A percentile compares a stretch with the other conserved stretches of the same genome.
phyloP scores from a whole-genome alignment of 148 eudicot species.

The Tetragonia tetragonoides region DNA sequence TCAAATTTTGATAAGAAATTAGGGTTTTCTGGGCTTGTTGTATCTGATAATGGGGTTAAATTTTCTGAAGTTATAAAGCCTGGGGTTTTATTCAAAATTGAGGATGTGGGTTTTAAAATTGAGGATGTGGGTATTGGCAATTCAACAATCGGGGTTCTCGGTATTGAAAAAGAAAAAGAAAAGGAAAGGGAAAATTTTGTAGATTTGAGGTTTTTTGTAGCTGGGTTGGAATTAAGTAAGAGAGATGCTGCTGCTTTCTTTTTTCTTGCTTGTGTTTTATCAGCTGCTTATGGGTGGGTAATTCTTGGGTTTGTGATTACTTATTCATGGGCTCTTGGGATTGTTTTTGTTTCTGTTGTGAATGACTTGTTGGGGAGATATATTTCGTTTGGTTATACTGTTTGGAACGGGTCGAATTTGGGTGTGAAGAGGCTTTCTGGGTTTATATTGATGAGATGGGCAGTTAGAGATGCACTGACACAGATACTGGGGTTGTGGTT shows the following conservation, averaged over 20 bases:
- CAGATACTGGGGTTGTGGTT: slow-evolving; percentile 80
- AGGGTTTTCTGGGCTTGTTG: slow-evolving; percentile 40
- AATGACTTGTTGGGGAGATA: slow-evolving; percentile 53
- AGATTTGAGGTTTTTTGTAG: slow-evolving; percentile 50
- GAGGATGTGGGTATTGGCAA: slow-evolving; percentile 2
- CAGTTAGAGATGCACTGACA: slow-evolving; percentile 74
- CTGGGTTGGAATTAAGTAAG: slow-evolving; percentile 59
- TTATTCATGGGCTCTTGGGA: slow-evolving; percentile 70
- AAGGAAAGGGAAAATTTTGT: slow-evolving; percentile 30
- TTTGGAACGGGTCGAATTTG: slow-evolving; percentile 62
- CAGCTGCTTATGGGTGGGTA: slow-evolving; percentile 74
- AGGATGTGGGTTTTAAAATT: slow-evolving; percentile 7
- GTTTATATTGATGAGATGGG: slow-evolving; percentile 83
- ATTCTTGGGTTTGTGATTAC: slow-evolving; percentile 73
- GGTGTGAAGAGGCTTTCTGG: slow-evolving; percentile 78
- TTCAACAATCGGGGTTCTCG: not conserved
- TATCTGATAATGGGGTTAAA: slow-evolving; percentile 35
- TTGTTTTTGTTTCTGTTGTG: slow-evolving; percentile 60
- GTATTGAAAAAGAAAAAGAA: not conserved
- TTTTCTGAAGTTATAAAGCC: slow-evolving; percentile 30
- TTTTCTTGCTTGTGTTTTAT: slow-evolving; percentile 52
- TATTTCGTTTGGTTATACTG: slow-evolving; percentile 36
- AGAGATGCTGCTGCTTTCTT: slow-evolving; percentile 60
- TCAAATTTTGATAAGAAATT: slow-evolving; percentile 27
- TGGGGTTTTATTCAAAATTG: slow-evolving; percentile 33